phyloP scores from a whole-genome alignment of 2,329 filamentous ascomycete species.

The Colletotrichum sidae region DNA sequence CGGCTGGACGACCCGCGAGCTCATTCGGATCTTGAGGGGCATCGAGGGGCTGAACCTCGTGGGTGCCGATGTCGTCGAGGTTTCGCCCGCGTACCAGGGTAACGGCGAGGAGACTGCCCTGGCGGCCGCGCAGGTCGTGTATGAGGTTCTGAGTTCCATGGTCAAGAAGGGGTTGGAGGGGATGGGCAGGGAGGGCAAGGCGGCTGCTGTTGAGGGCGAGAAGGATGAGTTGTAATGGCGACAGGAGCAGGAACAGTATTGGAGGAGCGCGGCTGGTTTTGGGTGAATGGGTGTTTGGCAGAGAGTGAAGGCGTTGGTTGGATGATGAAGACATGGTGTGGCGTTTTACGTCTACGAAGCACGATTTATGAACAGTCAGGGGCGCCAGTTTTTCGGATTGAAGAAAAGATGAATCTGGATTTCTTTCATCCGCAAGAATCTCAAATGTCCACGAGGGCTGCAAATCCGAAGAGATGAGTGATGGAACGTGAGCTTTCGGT shows the following conservation, averaged over 20 bases:
- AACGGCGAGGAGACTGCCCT: constrained; percentile 83
- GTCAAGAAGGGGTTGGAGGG: constrained; percentile 64
- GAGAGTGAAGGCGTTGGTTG: neutral
- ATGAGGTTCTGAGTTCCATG: constrained; percentile 84
- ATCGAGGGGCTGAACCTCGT: constrained; percentile 87
- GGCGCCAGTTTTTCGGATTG: too few species aligned
- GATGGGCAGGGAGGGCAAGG: constrained; percentile 49
- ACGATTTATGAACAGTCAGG: neutral
- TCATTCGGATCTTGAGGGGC: constrained; percentile 85
- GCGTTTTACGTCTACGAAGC: neutral
- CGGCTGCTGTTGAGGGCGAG: constrained; percentile 29
- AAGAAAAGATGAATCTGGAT: too few species aligned
- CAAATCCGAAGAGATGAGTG: too few species aligned
- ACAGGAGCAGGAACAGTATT: neutral
- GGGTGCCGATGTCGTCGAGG: constrained; percentile 91
- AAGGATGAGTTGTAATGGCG: constrained; percentile 54
- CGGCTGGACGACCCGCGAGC: constrained; percentile 89
- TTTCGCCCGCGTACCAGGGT: constrained; percentile 86
- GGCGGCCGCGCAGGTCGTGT: constrained; percentile 85
- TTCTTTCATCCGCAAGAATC: too few species aligned
- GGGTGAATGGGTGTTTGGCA: neutral
- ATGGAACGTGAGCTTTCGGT: too few species aligned
- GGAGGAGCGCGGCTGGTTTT: neutral
- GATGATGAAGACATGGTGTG: neutral
- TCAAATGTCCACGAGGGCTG: fast-evolving